A percentile compares a stretch with the other conserved stretches of the same genome.
phyloP scores from a whole-genome alignment of 2,329 filamentous ascomycete species.

The Fulvia fulva region DNA sequence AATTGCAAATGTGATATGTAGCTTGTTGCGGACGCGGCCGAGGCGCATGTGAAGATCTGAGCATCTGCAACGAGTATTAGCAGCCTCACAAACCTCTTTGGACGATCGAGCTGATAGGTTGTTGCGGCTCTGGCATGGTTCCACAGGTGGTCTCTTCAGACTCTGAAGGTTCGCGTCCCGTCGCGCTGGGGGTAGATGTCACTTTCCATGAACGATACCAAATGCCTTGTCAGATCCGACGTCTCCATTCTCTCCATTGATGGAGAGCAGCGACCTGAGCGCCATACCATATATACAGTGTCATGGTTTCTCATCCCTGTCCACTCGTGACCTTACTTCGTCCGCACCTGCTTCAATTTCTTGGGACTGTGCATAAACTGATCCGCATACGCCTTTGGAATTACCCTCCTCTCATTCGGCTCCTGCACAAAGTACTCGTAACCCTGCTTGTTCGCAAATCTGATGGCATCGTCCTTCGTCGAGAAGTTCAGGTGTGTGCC shows the following conservation, averaged over 20 bases:
- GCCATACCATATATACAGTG: neutral
- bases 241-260: no score
- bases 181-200: no score
- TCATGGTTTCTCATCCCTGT: neutral
- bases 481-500: slow-evolving; percentile 88
- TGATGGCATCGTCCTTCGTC: slow-evolving; percentile 88
- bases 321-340: slow-evolving; percentile 61
- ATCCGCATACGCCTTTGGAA: slow-evolving; percentile 92
- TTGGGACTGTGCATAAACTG: slow-evolving; percentile 84
- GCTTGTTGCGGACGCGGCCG: neutral
- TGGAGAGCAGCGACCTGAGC: no score
- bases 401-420: slow-evolving; percentile 80
- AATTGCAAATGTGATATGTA: neutral
- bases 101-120: no score
- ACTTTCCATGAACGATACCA: no score
- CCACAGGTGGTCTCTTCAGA: no score
- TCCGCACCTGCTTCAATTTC: slow-evolving; percentile 77
- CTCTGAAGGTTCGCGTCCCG: no score
- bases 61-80: no score
- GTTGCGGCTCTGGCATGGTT: no score
- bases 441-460: slow-evolving; percentile 96
- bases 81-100: no score
- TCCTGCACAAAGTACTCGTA: slow-evolving; percentile 99
- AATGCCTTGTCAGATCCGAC: no score
- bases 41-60: neutral